Conservation (phyloP, 1,284 basidiomycete species). For the Schizophyllum amplum region DNA sequence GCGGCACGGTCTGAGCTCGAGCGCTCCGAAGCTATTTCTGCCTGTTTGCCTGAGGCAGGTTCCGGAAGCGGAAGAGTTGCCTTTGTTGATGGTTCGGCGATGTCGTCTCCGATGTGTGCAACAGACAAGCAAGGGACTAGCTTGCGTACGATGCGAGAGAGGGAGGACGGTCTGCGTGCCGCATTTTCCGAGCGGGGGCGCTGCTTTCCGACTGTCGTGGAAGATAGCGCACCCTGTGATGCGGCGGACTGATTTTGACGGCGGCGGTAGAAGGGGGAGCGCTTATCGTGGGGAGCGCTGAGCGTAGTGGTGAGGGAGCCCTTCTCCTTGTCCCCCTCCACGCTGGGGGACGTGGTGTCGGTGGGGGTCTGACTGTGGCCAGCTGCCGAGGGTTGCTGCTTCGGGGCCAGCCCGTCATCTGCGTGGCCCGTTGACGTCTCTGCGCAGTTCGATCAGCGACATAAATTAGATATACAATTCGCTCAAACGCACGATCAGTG, state of each 20-base stretch:
- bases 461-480: no score
- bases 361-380: no score
- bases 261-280: conserved; percentile 35
- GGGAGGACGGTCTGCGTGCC: conserved; percentile 8
- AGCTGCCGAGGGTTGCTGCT: conserved; percentile 14
- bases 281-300: conserved; percentile 23
- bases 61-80: conserved; percentile 13
- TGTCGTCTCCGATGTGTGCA: conserved; percentile 4
- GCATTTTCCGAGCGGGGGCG: conserved; percentile 10
- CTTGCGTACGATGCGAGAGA: conserved; percentile 14
- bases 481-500: no score
- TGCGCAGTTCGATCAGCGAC: no score
- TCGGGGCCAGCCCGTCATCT: background rate
- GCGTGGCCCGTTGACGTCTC: no score
- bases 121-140: conserved; percentile 18
- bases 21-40: conserved; percentile 6
- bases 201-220: conserved; percentile 18
- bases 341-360: no score
- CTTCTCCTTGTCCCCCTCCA: conserved; percentile 27
- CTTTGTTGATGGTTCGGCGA: conserved; percentile 9
- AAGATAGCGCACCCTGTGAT: conserved; percentile 22
- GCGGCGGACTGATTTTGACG: conserved; percentile 27
- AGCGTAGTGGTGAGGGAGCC: conserved; percentile 30
- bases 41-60: conserved; percentile 10
- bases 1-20: conserved; percentile 8